phyloP scores from a whole-genome alignment of 2,329 filamentous ascomycete genomes.

The Neofusicoccum laricinum region DNA sequence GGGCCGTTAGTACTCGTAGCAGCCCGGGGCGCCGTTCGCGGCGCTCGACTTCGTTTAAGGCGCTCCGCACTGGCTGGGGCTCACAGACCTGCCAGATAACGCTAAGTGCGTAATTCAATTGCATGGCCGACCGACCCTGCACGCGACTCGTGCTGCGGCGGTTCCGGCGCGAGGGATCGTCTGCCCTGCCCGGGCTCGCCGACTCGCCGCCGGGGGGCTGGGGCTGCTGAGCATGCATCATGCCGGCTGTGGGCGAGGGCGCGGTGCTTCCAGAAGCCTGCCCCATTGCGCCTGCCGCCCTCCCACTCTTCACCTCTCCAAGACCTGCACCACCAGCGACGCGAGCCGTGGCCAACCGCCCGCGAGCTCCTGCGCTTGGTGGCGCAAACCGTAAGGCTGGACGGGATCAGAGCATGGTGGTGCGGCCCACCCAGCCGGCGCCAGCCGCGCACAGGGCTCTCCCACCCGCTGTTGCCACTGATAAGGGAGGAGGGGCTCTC shows the following conservation, averaged over 20 bases:
- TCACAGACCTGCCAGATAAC: conserved; percentile 15
- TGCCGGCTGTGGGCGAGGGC: background rate
- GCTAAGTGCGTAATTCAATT: conserved; percentile 11
- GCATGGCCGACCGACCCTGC: background rate
- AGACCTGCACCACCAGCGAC: too few species aligned
- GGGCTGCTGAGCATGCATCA: background rate
- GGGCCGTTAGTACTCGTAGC: conserved; percentile 5
- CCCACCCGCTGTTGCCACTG: background rate
- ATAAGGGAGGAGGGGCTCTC: background rate
- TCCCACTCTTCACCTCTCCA: background rate
- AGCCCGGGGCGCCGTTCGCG: conserved; percentile 3
- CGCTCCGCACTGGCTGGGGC: background rate
- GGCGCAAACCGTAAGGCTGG: background rate
- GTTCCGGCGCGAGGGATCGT: background rate
- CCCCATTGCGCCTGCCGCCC: background rate
- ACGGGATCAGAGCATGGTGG: conserved; percentile 1
- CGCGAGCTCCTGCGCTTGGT: background rate
- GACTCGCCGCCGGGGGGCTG: background rate
- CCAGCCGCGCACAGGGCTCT: background rate
- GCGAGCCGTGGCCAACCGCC: background rate
- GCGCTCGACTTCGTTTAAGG: background rate
- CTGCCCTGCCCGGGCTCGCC: background rate
- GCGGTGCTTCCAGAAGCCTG: conserved; percentile 9
- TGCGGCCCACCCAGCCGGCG: background rate
- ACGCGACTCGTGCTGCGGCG: background rate